Conservation (phyloP, 2,329 filamentous ascomycete species). For the Ambrosiella beaveri region DNA sequence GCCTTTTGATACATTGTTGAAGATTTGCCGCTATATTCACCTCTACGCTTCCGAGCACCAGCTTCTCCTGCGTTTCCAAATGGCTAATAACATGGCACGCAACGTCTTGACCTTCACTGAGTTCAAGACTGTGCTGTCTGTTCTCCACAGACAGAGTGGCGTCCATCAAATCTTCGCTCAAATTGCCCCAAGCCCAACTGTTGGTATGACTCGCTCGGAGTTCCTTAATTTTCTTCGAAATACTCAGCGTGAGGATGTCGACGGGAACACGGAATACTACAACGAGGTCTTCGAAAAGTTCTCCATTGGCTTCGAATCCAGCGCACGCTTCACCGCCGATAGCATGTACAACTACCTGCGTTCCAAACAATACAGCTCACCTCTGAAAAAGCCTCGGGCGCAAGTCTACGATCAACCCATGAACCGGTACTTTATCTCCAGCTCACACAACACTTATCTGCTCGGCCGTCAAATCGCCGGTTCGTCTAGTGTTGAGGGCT, state of each 20-base stretch:
- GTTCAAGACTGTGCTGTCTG: conserved; percentile 67
- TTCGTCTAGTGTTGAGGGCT: conserved; percentile 83
- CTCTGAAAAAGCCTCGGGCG: conserved; percentile 41
- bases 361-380: conserved; percentile 53
- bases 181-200: conserved; percentile 33
- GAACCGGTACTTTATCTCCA: conserved; percentile 96
- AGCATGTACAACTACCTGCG: conserved; percentile 64
- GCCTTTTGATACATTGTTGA: conserved; percentile 61
- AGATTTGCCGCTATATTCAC: conserved; percentile 74
- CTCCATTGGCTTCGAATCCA: conserved; percentile 19
- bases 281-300: conserved; percentile 54
- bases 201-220: conserved; percentile 51
- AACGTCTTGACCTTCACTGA: conserved; percentile 59
- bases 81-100: conserved; percentile 45
- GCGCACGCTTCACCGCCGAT: conserved; percentile 48
- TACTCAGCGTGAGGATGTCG: conserved; percentile 60
- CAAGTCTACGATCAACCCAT: conserved; percentile 62
- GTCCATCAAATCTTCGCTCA: conserved; percentile 31
- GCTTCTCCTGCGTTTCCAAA: conserved; percentile 55
- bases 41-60: conserved; percentile 72
- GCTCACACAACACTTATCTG: conserved; percentile 96
- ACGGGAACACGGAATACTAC: conserved; percentile 42
- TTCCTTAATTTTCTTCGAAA: conserved; percentile 62
- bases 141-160: conserved; percentile 29
- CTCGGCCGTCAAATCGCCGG: conserved; percentile 79